Base-by-base conservation (phyloP, 2,329 filamentous ascomycete genomes). In the Paracoccidioides brasiliensis region DNA sequence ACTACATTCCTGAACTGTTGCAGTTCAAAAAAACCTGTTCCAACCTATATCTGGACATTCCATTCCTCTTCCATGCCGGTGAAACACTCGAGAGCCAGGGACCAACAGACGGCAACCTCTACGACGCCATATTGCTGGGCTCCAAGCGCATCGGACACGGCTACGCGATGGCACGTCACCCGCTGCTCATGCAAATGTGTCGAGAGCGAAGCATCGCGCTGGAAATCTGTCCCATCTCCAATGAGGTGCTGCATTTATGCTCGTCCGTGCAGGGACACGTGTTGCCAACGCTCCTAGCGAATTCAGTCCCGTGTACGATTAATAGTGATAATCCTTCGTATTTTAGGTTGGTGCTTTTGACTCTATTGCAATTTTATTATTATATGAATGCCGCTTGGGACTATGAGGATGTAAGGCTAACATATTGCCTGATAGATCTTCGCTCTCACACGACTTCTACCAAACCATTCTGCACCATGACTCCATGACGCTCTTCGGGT, bases 31-130 rank as follows among this genome's bases (percentile, higher is more conserved):
- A 91, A 69, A 81, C 85, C 63, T 96, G 90, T 68, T 80, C 81
- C 0, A 78, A 87, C 65, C 84, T 89, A 64, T 82, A 80, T 2
- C 80, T 96, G 41, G 82, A 89, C 52, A 83, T 98, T 8, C 91
- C 91, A 0, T 95, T 96, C 75, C 95, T 95, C 76, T 94, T 97
- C 74, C 90, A 96, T 68, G 90, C 91, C 0, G 91, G 90, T 60
- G 90, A 96, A 71, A 88, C 83, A 38, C 80, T 95, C 0, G 89
- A 88, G 14, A 83, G 87, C 58, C 90, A 89, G 33, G 84, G 83
- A 62, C 78, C 76, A 22, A 85, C 86, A 0, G 90, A 96, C 64
- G 76, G 82, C 59, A 96, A 96, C 69, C 78, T 97, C 3, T 95
- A 90, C 67, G 90, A 96, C 67, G 90, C 90, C 0, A 79, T 97